A percentile compares a stretch with the other conserved stretches of the same genome.
Evolutionary conservation across 768 basidiomycete genomes (phyloP).

Genomic region (Phlebiopsis gigantea): DNA sequence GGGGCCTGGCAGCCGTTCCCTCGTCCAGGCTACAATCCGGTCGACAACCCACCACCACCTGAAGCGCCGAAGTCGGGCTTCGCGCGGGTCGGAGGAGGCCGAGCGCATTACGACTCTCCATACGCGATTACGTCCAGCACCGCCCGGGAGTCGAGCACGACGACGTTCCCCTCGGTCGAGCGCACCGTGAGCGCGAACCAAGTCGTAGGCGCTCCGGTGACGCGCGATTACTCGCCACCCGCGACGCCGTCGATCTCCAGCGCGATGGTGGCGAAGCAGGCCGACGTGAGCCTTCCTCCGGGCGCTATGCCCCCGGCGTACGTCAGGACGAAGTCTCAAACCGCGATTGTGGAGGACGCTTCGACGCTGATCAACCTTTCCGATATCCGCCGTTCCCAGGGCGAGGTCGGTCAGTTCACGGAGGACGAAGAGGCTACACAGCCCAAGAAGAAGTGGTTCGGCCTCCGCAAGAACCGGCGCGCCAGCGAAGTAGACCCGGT

Average conservation of each 20-base stretch:
- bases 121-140: constrained; percentile 57
- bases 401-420: constrained; percentile 17
- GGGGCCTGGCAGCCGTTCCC: constrained; percentile 86
- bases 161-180: constrained; percentile 64
- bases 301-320: constrained; percentile 67
- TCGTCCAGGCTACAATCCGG: constrained; percentile 41
- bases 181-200: constrained; percentile 20
- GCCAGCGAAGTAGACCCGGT: constrained; percentile 51
- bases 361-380: constrained; percentile 10
- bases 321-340: constrained; percentile 74
- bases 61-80: constrained; percentile 54
- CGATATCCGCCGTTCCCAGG: neutral
- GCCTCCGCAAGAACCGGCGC: constrained; percentile 51
- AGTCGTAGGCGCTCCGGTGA: constrained; percentile 20
- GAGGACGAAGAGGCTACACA: constrained; percentile 28
- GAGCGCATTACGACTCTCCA: constrained; percentile 79
- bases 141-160: constrained; percentile 47
- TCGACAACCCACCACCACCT: constrained; percentile 33
- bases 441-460: constrained; percentile 69
- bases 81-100: constrained; percentile 81
- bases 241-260: constrained; percentile 46
- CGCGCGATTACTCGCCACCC: constrained; percentile 41
- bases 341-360: constrained; percentile 66
- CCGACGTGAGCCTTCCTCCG: constrained; percentile 33
- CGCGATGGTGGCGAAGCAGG: constrained; percentile 28